Evolutionary conservation across 202 grass and related monocot species (phyloP), one percentile per base, ranked within the genome.

Genomic region (Dendrocalamus latiflorus): DNA sequence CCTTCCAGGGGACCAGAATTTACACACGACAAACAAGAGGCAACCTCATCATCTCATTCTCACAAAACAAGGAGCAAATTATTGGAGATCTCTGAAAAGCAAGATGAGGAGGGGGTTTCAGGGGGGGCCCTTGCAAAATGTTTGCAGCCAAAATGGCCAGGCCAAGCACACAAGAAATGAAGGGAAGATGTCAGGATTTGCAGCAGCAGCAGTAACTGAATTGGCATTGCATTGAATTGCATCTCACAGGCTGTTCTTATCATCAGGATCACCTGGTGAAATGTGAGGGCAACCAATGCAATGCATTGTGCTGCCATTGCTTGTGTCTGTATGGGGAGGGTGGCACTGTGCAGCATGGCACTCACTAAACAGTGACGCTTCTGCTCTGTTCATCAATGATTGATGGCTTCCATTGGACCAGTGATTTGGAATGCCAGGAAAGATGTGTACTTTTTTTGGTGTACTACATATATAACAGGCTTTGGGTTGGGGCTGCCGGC

Each of bases 301-400:
- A 25, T 50, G 69, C 45, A 42, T 53, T 5, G 58, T n/a, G 57
- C 51, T n/a, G 55, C 44, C 80, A 73, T 72, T 72, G 61, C 13
- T 13, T 55, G 20, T 55, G 20, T 21, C 8, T 55, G 64, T 2
- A 2, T 9, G 42, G 42, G 62, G 25, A 69, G 17, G 38, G 21
- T 44, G 44, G 78, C 42, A 72, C 79, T 50, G 79, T 62, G 21
- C 53, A n/a, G 79, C 55, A 39, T 39, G 50, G 33, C 34, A 42
- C 25, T 76, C 58, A 21, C 45, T 12, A 42, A 41, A 56, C n/a
- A 56, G n/a, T 56, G n/a, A 58, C 51, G 33, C 33, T 55, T 77
- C 64, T 65, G 82, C 63, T 67, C 92, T 91, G 80, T 63, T 89
- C 76, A 81, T 82, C 89, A 89, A 94, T 94, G 79, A 94, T 94